Base-by-base conservation (phyloP, 306 rosid genomes). In the Cucumis cinereus region DNA sequence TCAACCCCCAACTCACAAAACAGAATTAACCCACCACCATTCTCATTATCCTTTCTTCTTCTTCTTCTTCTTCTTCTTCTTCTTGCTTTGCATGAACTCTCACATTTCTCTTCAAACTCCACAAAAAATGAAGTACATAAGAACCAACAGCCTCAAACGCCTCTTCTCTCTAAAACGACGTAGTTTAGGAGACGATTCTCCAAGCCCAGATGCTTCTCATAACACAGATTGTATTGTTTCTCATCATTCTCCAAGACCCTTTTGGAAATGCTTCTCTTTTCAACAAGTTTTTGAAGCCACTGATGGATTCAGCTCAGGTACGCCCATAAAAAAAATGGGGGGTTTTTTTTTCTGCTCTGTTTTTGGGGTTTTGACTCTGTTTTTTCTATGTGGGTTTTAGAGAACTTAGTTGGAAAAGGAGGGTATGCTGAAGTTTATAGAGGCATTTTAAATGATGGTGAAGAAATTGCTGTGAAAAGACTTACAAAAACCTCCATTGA, bases 401-500 rank as follows among this genome's bases (percentile, higher is more conserved):
- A 89, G 52, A 95, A 95, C 74, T 19, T 95, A 81, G 96, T 95
- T 22, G 97, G 98, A 23, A 90, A 86, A 84, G 96, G 99, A 81
- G 99, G 99, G 1, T 90, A 89, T 77, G 97, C 99, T 0, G 96
- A 92, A 80, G 96, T 94, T 22, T 94, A 94, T 80, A 90, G 84
- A 82, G 99, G 97, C 69, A 83, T 38, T 74, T 20, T 90, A 50
- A 81, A 68, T 62, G 77, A 84, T 38, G 91, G 94, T 1, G 93
- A 88, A 12, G 91, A 90, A 80, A 86, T 94, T 73, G 98, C 98
- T 0, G 99, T 94, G 81, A 94, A 94, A 79, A 92, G 95, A 81
- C 86, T 92, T 45, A 86, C 97, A 24, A 89, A 86, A 81, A 74
- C 86, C 43, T 87, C 81, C 5, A 81, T 81, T 11, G 99, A 94